Percentiles rank a stretch among this genome's conserved stretches.
Evolutionary conservation across 2,329 filamentous ascomycete genomes (phyloP).

Genomic region (Claviceps purpurea): DNA sequence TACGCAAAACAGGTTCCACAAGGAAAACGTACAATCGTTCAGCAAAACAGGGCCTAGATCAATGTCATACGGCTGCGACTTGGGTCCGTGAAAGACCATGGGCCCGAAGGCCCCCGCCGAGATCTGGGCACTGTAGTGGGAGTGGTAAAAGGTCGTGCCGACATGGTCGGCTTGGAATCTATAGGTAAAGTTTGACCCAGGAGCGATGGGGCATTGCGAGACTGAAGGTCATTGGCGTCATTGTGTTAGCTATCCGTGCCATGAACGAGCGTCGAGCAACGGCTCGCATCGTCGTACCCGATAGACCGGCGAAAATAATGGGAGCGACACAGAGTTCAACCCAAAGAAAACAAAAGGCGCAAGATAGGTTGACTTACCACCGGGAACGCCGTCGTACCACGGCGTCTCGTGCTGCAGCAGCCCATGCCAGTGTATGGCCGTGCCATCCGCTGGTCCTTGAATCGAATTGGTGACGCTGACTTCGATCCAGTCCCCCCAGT

Average conservation of each 20-base stretch:
- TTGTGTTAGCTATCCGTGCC: not conserved
- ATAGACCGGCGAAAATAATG: too few relatives aligned
- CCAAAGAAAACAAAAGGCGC: slow-evolving; percentile 14
- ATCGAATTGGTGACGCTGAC: slow-evolving; percentile 40
- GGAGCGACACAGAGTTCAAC: not conserved
- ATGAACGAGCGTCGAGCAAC: not conserved
- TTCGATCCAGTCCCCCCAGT: slow-evolving; percentile 36
- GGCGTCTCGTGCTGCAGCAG: slow-evolving; percentile 42
- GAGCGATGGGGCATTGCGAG: slow-evolving; percentile 34
- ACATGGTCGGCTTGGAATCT: slow-evolving; percentile 41
- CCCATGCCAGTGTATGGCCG: slow-evolving; percentile 50
- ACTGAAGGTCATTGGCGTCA: slow-evolving; percentile 4
- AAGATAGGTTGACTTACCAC: not conserved
- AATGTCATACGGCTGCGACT: slow-evolving; percentile 44
- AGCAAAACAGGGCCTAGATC: slow-evolving; percentile 48
- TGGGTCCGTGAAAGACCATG: slow-evolving; percentile 48
- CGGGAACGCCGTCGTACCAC: slow-evolving; percentile 41
- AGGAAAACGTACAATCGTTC: slow-evolving; percentile 32
- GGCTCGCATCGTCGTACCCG: too few relatives aligned
- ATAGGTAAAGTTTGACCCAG: slow-evolving; percentile 41
- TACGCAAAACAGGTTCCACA: too few relatives aligned
- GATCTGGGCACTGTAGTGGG: slow-evolving; percentile 36
- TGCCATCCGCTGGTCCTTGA: slow-evolving; percentile 35
- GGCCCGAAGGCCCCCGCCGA: slow-evolving; percentile 45
- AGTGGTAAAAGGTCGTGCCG: slow-evolving; percentile 47